Evolutionary conservation across 225 moss, liverwort and hornwort species (phyloP), one percentile per base, ranked within the genome.

Genomic region (Straminergon stramineum): DNA sequence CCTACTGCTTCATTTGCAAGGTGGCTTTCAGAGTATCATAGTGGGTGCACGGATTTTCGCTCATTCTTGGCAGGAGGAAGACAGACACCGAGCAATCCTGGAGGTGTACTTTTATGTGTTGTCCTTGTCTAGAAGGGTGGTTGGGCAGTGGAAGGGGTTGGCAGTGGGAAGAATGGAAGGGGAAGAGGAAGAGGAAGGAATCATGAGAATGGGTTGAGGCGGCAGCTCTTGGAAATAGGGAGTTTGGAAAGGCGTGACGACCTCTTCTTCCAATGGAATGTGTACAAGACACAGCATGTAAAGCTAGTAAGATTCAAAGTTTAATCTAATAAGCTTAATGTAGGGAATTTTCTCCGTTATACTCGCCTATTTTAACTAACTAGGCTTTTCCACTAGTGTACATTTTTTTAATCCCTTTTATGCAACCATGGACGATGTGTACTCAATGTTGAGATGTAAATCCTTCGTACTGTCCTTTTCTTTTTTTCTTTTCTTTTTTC

Each of bases 31-130:
- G 86, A 82, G 88, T 65, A 79, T 90, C 58, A 73, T 83, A 71
- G 64, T 78, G 79, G 51, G 65, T 90, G 88, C 79, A 86, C 90
- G 75, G 86, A 80, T 83, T 89, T 88, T 62, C 83, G 66, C 84
- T 83, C 61, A 79, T 85, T 89, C 90, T 91, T 81, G 91, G 87
- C 82, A 89, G 90, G 84, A 91, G 86, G 83, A 81, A 73, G 71
- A 60, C 61, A 58, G 62, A 62, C 73, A 64, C 37, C 30, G 51
- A 79, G 30, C 79, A 65, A 89, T 82, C 79, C 77, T 89, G 89
- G 89, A 81, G 91, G 63, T 93, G 93, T 93, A 92, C 88, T 92
- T 89, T 88, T 89, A 92, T 91, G 84, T 84, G 89, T 91, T 93
- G 93, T 89, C 90, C 81, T 88, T 90, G 75, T 88, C 83, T 61